Evolutionary conservation across 371 early-diverging fungal genomes (phyloP).

Genomic region (Synchytrium microbalum): DNA sequence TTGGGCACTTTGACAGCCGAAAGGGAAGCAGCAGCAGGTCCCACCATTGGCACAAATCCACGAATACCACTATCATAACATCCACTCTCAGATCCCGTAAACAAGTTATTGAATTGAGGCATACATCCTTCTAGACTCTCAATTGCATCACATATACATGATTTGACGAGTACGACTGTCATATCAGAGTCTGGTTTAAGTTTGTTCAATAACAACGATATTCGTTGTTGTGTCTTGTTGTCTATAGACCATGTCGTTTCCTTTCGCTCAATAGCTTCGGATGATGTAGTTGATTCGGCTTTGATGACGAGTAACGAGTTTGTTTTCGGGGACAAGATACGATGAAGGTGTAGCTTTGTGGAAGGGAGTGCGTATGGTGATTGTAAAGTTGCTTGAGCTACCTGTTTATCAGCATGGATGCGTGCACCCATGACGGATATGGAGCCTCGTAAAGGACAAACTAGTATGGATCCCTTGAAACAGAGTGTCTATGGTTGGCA

Average conservation of each 20-base stretch:
- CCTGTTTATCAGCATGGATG: background rate
- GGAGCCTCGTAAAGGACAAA: background rate
- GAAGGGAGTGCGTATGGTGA: no score
- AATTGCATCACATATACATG: conserved; percentile 33
- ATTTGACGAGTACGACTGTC: conserved; percentile 30
- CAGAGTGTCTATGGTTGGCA: background rate
- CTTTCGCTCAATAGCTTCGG: background rate
- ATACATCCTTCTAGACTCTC: conserved; percentile 34
- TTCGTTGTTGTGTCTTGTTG: background rate
- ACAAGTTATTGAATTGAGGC: conserved; percentile 37
- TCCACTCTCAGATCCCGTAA: conserved; percentile 7
- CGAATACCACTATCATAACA: background rate
- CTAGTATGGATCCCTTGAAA: background rate
- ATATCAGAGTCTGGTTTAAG: background rate
- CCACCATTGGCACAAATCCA: background rate
- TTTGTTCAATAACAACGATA: background rate
- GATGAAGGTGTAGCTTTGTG: no score
- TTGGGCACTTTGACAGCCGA: conserved; percentile 28
- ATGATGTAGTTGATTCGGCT: background rate
- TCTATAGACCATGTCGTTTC: background rate
- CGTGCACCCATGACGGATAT: background rate
- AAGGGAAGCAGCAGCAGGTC: background rate
- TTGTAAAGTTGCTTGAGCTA: background rate
- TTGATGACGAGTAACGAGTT: background rate
- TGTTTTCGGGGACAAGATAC: background rate